Conservation (phyloP, 805 yeast species). For the Cyberlindnera euphorbiae region DNA sequence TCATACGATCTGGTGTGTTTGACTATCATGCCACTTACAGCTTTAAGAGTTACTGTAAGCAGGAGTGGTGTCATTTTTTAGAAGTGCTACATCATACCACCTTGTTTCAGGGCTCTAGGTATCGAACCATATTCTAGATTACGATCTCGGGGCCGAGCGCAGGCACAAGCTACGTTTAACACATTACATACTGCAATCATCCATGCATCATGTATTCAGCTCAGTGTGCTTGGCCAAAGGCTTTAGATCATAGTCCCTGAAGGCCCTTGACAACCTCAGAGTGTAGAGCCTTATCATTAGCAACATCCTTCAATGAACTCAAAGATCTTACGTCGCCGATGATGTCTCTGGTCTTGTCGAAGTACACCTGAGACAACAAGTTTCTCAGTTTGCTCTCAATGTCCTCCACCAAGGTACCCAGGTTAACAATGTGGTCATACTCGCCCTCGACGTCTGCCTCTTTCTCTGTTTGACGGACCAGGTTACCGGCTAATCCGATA, state of each 20-base stretch:
- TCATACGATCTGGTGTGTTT: too few relatives aligned
- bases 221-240: too few relatives aligned
- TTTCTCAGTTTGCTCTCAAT: constrained; percentile 84
- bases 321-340: constrained; percentile 60
- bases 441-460: constrained; percentile 8
- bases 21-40: too few relatives aligned
- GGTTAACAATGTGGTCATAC: constrained; percentile 64
- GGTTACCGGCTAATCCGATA: constrained; percentile 66
- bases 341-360: constrained; percentile 90
- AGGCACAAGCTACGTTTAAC: too few relatives aligned
- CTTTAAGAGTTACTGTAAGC: too few relatives aligned
- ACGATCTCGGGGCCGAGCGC: too few relatives aligned
- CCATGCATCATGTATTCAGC: too few relatives aligned
- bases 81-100: too few relatives aligned
- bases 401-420: constrained; percentile 84
- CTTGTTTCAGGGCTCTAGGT: background rate
- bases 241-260: constrained; percentile 27
- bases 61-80: too few relatives aligned
- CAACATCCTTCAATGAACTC: constrained; percentile 16
- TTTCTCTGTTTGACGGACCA: constrained; percentile 74
- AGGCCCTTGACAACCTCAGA: constrained; percentile 33
- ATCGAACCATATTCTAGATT: too few relatives aligned
- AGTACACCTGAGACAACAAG: constrained; percentile 86
- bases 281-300: constrained; percentile 27
- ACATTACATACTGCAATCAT: too few relatives aligned